Conservation (phyloP, 2,329 filamentous ascomycete genomes). For the Arthrocladium fulminans region DNA sequence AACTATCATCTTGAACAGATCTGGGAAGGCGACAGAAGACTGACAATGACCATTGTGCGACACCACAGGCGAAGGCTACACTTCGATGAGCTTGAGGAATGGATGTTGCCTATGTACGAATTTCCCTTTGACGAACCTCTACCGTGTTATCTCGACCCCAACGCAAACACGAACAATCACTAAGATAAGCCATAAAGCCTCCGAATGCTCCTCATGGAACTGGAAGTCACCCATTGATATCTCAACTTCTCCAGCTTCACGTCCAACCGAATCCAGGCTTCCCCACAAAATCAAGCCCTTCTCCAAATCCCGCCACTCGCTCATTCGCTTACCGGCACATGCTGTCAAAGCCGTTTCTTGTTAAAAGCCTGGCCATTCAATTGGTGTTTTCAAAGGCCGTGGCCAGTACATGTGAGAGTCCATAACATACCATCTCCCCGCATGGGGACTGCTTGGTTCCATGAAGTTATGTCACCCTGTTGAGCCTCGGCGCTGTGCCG, state of each 20-base stretch:
- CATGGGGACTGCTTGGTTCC: no score
- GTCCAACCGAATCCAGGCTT: not conserved
- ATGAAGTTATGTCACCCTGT: no score
- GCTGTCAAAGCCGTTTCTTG: not conserved
- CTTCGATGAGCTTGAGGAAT: conserved; percentile 6
- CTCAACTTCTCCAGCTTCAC: not conserved
- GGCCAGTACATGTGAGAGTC: no score
- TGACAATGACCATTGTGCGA: conserved; percentile 11
- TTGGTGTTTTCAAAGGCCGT: no score
- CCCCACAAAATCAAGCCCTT: not conserved
- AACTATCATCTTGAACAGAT: conserved; percentile 21
- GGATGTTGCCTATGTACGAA: conserved; percentile 6
- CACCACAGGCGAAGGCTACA: not conserved
- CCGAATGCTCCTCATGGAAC: no score
- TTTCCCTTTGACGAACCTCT: conserved; percentile 8
- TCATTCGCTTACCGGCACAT: not conserved
- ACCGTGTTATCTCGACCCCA: not conserved
- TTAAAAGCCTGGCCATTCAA: no score
- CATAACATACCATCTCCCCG: no score
- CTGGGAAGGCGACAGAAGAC: conserved; percentile 20
- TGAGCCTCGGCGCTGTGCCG: not conserved
- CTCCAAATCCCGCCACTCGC: not conserved
- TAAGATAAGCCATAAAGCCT: no score
- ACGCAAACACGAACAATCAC: no score
- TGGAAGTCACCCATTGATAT: not conserved